These are phyloP conservation scores for Penicillium lagena DNA, from an alignment of 495 filamentous ascomycete species.

Conservation along the genomic window DNA sequence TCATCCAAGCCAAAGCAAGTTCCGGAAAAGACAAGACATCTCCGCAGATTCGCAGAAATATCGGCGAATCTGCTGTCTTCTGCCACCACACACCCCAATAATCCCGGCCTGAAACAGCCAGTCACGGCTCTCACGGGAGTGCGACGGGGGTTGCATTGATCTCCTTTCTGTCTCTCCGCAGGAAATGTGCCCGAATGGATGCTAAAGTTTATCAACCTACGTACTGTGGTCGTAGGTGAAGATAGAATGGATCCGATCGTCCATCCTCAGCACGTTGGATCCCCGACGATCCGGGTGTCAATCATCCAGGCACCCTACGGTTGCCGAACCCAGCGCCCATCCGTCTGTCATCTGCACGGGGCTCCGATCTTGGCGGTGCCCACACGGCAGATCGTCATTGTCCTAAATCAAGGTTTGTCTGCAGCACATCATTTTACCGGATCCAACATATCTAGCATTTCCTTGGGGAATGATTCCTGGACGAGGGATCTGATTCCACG, in stretches of 20 bases:
- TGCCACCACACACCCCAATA: background rate
- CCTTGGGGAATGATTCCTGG: too few species aligned
- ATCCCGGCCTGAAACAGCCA: too few species aligned
- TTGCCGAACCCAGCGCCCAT: slow-evolving; percentile 4
- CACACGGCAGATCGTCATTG: slow-evolving; percentile 41
- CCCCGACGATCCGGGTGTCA: slow-evolving; percentile 7
- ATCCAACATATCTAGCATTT: too few species aligned
- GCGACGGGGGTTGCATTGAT: background rate
- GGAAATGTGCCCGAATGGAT: too few species aligned
- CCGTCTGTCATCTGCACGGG: slow-evolving; percentile 37
- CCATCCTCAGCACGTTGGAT: background rate
- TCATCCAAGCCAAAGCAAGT: too few species aligned
- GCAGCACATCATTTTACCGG: slow-evolving; percentile 5
- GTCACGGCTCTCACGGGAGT: too few species aligned
- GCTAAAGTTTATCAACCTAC: too few species aligned
- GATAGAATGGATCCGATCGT: too few species aligned
- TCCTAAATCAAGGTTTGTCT: slow-evolving; percentile 19
- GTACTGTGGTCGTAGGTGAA: too few species aligned
- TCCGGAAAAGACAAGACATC: background rate
- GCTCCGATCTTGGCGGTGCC: slow-evolving; percentile 33
- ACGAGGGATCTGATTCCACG: too few species aligned
- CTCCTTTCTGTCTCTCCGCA: background rate
- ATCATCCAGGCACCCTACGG: slow-evolving; percentile 14
- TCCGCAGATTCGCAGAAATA: slow-evolving; percentile 1
- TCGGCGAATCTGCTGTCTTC: slow-evolving; percentile 6